A percentile compares a stretch with the other conserved stretches of the same genome.
These are phyloP conservation scores for Lachnellula arida DNA, from an alignment of 2,329 filamentous ascomycete species.

Conservation along the genomic window DNA sequence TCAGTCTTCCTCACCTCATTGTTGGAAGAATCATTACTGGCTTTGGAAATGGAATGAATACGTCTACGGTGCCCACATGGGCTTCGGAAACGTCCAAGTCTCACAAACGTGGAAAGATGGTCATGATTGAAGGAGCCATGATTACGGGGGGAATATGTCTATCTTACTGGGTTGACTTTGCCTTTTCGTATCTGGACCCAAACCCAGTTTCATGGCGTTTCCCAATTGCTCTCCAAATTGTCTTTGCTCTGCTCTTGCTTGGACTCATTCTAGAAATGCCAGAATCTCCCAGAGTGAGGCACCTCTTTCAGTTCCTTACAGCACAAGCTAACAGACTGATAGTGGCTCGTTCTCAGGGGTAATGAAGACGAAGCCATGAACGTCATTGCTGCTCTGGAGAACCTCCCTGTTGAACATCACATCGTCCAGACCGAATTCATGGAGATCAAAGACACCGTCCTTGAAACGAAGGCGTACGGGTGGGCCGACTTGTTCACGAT, in stretches of 20 bases:
- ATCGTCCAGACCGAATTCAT: conserved; percentile 50
- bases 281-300: conserved; percentile 40
- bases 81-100: conserved; percentile 55
- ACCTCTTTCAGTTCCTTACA: background rate
- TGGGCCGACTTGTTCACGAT: conserved; percentile 44
- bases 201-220: conserved; percentile 54
- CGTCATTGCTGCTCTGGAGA: conserved; percentile 40
- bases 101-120: conserved; percentile 54
- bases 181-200: conserved; percentile 46
- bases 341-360: conserved; percentile 42
- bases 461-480: conserved; percentile 42
- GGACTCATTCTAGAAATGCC: conserved; percentile 47
- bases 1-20: conserved; percentile 49
- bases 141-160: conserved; percentile 54
- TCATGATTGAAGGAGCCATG: conserved; percentile 56
- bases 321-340: background rate
- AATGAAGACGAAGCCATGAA: conserved; percentile 40
- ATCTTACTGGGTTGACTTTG: conserved; percentile 58
- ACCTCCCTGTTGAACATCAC: conserved; percentile 42
- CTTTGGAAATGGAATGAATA: conserved; percentile 48
- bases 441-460: conserved; percentile 57
- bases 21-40: conserved; percentile 46
- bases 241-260: conserved; percentile 56
- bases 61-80: conserved; percentile 51
- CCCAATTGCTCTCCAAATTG: conserved; percentile 53